phyloP scores from a whole-genome alignment of 441 rosid species.

The Brassica hybrid region DNA sequence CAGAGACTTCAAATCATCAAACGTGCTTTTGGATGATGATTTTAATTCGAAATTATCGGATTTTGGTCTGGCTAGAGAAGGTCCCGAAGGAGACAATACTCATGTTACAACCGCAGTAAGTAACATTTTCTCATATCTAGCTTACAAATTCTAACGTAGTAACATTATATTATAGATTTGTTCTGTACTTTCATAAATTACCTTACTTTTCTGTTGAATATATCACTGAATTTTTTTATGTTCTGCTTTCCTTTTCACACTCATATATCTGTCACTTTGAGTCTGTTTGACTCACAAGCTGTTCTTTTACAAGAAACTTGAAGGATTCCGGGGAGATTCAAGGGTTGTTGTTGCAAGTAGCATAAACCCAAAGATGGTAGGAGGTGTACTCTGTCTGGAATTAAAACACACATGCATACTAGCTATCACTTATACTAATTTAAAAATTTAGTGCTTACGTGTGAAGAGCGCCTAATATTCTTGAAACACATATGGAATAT shows the following conservation, averaged over 20 bases:
- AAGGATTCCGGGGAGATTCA: no score
- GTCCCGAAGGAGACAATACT: slow-evolving; percentile 7
- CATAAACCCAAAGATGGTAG: not conserved
- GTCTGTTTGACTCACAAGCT: not conserved
- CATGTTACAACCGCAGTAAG: slow-evolving; percentile 13
- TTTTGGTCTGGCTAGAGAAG: slow-evolving; percentile 48
- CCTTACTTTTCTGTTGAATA: not conserved
- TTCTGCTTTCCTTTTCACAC: not conserved
- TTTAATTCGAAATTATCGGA: slow-evolving; percentile 60
- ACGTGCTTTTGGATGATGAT: slow-evolving; percentile 59
- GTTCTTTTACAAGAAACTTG: not conserved
- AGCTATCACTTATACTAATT: not conserved
- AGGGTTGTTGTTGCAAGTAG: not conserved
- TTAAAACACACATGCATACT: not conserved
- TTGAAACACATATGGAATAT: no score
- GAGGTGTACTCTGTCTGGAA: not conserved
- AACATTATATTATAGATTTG: no score
- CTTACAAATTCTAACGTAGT: not conserved
- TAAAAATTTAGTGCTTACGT: not conserved
- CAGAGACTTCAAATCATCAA: slow-evolving; percentile 65
- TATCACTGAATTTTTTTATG: no score
- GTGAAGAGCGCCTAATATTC: no score
- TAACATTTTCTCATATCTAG: not conserved
- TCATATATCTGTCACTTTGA: not conserved
- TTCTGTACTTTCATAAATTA: not conserved